A percentile compares a stretch with the other conserved stretches of the same genome.
phyloP scores from a whole-genome alignment of 2,329 filamentous ascomycete genomes.

The Xylariaceae sp. region DNA sequence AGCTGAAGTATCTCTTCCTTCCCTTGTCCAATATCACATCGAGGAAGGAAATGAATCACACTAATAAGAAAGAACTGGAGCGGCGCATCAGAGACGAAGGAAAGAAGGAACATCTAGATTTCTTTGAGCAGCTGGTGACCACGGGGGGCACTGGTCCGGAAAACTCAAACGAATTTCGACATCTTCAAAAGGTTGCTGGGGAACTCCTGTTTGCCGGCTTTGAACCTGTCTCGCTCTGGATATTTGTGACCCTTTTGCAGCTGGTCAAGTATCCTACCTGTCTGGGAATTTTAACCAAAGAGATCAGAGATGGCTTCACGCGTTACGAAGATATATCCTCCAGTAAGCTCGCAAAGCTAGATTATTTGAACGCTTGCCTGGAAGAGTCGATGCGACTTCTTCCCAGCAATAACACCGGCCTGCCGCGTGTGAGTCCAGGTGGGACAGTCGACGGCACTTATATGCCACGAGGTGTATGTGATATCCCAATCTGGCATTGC shows the following conservation, averaged over 20 bases:
- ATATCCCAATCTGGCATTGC: too few species aligned
- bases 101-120: conserved; percentile 4
- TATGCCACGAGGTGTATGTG: conserved; percentile 20
- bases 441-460: conserved; percentile 22
- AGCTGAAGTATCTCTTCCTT: conserved; percentile 12
- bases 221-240: conserved; percentile 9
- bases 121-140: conserved; percentile 11
- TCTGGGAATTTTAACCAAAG: conserved; percentile 35
- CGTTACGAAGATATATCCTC: conserved; percentile 31
- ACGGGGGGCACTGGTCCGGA: background rate
- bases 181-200: conserved; percentile 1
- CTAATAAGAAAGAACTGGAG: background rate
- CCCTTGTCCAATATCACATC: conserved; percentile 1
- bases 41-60: conserved; percentile 9
- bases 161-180: background rate
- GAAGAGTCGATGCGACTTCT: conserved; percentile 36
- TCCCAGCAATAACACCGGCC: conserved; percentile 11
- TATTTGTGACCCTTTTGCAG: conserved; percentile 25
- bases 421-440: conserved; percentile 24
- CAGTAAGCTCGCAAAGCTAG: conserved; percentile 26
- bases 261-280: conserved; percentile 33
- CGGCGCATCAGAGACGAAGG: background rate
- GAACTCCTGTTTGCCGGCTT: conserved; percentile 12
- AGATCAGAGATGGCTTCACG: conserved; percentile 32
- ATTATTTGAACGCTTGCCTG: conserved; percentile 31